Evolutionary conservation across 2,329 filamentous ascomycete species (phyloP).

Genomic region (Colletotrichum gloeosporioides): DNA sequence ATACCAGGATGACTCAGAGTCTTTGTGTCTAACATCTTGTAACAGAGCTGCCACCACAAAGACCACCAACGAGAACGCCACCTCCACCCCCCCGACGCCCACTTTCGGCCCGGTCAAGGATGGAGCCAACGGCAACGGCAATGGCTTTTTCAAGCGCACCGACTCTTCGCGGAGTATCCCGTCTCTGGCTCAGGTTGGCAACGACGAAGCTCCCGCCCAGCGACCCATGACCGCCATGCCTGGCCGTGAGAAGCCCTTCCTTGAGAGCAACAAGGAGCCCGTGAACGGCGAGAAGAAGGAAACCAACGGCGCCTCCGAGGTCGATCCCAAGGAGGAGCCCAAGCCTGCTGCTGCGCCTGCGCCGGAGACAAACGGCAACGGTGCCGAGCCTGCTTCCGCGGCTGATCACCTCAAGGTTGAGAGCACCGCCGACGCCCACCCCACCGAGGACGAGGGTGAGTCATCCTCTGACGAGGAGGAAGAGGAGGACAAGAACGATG

Average conservation of each 20-base stretch:
- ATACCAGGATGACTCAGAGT: neutral
- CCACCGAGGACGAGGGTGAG: neutral
- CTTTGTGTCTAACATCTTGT: neutral
- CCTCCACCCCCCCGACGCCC: slow-evolving; percentile 9
- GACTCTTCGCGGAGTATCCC: slow-evolving; percentile 15
- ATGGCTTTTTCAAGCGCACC: slow-evolving; percentile 11
- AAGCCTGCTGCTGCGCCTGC: neutral
- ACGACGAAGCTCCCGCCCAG: neutral
- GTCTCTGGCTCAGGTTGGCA: slow-evolving; percentile 1
- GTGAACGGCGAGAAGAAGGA: neutral
- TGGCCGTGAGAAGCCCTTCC: slow-evolving; percentile 8
- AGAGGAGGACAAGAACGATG: slow-evolving; percentile 4
- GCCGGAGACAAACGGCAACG: neutral
- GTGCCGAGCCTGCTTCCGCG: neutral
- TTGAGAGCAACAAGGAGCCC: slow-evolving; percentile 1
- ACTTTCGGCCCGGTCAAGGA: slow-evolving; percentile 19
- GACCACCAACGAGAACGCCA: slow-evolving; percentile 17
- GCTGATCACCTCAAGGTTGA: neutral
- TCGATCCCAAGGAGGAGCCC: neutral
- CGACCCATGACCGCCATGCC: slow-evolving; percentile 18
- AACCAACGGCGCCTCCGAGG: neutral
- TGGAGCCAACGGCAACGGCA: neutral
- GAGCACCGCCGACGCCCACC: slow-evolving; percentile 1
- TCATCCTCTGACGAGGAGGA: slow-evolving; percentile 17
- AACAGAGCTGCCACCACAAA: slow-evolving; percentile 12